Percentiles rank a stretch among this genome's conserved stretches.
Evolutionary conservation across 2,329 filamentous ascomycete species (phyloP).

Genomic region (Dothideomycetes sp.): DNA sequence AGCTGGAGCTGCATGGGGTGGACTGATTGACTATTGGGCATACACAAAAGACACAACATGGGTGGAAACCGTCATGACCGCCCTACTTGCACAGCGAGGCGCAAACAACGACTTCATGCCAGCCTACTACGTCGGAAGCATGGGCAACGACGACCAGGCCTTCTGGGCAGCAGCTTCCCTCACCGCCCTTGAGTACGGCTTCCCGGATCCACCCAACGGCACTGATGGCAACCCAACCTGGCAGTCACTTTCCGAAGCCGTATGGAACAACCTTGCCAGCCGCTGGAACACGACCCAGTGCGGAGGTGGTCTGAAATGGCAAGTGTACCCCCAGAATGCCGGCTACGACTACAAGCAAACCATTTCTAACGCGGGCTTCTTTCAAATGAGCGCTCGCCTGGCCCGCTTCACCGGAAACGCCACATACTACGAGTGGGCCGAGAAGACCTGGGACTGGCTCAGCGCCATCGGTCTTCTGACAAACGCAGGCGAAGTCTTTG

Average conservation of each 20-base stretch:
- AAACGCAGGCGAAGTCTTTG: slow-evolving; percentile 29
- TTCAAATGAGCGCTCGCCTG: slow-evolving; percentile 58
- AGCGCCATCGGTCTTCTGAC: slow-evolving; percentile 42
- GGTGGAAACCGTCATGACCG: slow-evolving; percentile 28
- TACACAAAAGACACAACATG: slow-evolving; percentile 35
- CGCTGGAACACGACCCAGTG: slow-evolving; percentile 61
- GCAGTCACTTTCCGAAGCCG: slow-evolving; percentile 67
- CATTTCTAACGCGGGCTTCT: slow-evolving; percentile 71
- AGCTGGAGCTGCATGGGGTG: slow-evolving; percentile 24
- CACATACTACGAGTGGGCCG: slow-evolving; percentile 55
- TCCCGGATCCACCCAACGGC: slow-evolving; percentile 59
- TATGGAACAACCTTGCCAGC: slow-evolving; percentile 65
- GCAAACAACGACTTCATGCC: slow-evolving; percentile 32
- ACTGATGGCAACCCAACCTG: slow-evolving; percentile 52
- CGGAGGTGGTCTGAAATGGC: slow-evolving; percentile 70
- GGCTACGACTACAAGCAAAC: slow-evolving; percentile 78
- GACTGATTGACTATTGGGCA: slow-evolving; percentile 30
- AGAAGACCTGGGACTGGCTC: slow-evolving; percentile 25
- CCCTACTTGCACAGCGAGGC: slow-evolving; percentile 31
- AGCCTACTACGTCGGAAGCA: slow-evolving; percentile 20
- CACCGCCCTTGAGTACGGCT: slow-evolving; percentile 65
- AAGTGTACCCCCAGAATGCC: slow-evolving; percentile 67
- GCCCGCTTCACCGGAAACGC: slow-evolving; percentile 25
- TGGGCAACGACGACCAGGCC: slow-evolving; percentile 49
- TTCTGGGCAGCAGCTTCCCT: slow-evolving; percentile 83